Conservation (phyloP, 768 basidiomycete genomes). For the Tephrocybe sp. region DNA sequence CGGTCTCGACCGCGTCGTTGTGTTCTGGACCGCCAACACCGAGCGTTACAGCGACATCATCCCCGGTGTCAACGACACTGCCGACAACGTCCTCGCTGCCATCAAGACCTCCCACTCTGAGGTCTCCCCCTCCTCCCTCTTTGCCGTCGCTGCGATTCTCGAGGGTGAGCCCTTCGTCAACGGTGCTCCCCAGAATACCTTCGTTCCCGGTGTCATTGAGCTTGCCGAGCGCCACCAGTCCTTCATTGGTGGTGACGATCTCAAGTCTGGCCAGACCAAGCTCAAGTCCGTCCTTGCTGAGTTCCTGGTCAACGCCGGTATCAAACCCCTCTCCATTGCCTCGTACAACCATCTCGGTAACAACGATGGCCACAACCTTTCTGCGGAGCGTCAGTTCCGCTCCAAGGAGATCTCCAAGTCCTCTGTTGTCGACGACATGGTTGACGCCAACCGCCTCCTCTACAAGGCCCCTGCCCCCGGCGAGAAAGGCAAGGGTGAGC, state of each 20-base stretch:
- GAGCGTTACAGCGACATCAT: constrained; percentile 97
- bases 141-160: constrained; percentile 93
- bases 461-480: constrained; percentile 81
- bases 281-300: constrained; percentile 97
- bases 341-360: constrained; percentile 99
- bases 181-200: constrained; percentile 98
- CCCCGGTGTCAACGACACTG: constrained; percentile 93
- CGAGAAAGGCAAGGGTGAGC: constrained; percentile 80
- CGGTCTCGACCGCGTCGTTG: constrained; percentile 81
- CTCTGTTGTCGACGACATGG: constrained; percentile 98
- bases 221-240: constrained; percentile 87
- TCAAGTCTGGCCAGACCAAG: constrained; percentile 98
- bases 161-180: constrained; percentile 96
- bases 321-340: constrained; percentile 96
- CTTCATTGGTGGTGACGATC: constrained; percentile 97
- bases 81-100: constrained; percentile 78
- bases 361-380: constrained; percentile 94
- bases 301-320: constrained; percentile 98
- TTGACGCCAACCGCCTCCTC: constrained; percentile 82
- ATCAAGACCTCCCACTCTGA: constrained; percentile 87
- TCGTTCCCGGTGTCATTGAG: constrained; percentile 91
- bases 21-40: constrained; percentile 99
- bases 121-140: constrained; percentile 95
- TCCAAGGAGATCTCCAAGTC: constrained; percentile 99
- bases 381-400: constrained; percentile 90